Percentiles rank a stretch among this genome's conserved stretches.
These are phyloP conservation scores for Saturnispora ahearnii DNA, from an alignment of 805 yeast species.

Conservation along the genomic window DNA sequence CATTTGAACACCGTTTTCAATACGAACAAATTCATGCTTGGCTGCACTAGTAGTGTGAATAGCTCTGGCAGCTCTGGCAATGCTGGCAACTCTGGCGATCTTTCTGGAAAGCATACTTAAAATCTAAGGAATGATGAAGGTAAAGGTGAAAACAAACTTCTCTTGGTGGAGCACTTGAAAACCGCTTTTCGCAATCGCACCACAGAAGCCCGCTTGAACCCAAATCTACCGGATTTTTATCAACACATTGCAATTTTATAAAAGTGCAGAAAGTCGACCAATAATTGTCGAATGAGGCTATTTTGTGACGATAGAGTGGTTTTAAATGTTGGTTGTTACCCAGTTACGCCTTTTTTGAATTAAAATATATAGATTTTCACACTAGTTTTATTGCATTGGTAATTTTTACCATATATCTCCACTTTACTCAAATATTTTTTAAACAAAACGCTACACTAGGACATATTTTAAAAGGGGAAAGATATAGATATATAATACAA, in stretches of 20 bases:
- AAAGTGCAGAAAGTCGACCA: background rate
- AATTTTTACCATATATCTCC: no score
- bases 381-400: no score
- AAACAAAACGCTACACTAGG: no score
- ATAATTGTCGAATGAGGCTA: no score
- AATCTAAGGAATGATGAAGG: background rate
- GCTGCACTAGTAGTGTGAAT: conserved; percentile 4
- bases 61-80: background rate
- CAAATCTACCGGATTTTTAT: background rate
- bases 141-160: background rate
- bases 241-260: background rate
- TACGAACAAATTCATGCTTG: conserved; percentile 10
- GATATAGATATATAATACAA: background rate
- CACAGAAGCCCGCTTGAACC: conserved; percentile 4
- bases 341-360: no score
- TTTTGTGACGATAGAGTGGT: background rate
- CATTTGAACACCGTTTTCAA: conserved; percentile 24
- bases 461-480: background rate
- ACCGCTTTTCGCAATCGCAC: background rate
- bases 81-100: background rate
- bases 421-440: no score
- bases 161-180: background rate
- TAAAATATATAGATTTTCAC: no score
- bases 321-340: no score
- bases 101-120: background rate